Evolutionary conservation across 2,329 filamentous ascomycete species (phyloP), one percentile per base, ranked within the genome.

Genomic region (Diaporthe sp.): DNA sequence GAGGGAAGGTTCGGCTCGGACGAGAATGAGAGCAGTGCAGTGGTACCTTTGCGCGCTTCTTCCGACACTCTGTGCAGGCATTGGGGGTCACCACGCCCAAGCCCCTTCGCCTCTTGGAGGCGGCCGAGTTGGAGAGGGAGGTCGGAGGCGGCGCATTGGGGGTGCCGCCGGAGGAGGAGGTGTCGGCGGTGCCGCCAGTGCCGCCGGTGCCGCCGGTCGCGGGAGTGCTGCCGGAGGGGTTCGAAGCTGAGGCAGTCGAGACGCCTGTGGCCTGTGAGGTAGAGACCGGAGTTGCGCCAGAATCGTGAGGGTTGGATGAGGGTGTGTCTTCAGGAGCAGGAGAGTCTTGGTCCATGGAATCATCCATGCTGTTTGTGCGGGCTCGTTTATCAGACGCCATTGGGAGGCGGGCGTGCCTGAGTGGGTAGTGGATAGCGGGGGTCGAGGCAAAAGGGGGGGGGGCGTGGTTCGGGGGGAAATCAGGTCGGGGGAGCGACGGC

Each of bases 21-120:
- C 34, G 70, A 51, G 72, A 37, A 42, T n/a, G 51, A 34, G 51
- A 44, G 19, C 37, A 62, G 25, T 10, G 37, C 6, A 62, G n/a
- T 13, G 22, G 46, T 83, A 90, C 89, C 87, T 91, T 91, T 78
- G 90, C 89, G 75, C 90, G 89, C 82, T 91, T 91, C 83, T 91
- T 91, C 73, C 90, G 87, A 79, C 90, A 91, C 80, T 91, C 90
- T 25, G 88, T 91, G 80, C 90, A 91, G 34, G 90, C 90, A 82
- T 91, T 91, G 57, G 89, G 88, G 6, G 90, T 91, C 17, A 91
- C 89, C 1, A 91, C 83, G 25, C 90, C 90, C 5, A 90, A 79
- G 2, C 90, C 90, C 65, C 90, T 86, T 65, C 88, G 85, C 22
- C 90, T 84, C 80, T 91, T 91, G 4, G 88, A 88, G 34, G 80